Conservation (phyloP, 169 alveolate species). For the Plasmodium yoelii region DNA sequence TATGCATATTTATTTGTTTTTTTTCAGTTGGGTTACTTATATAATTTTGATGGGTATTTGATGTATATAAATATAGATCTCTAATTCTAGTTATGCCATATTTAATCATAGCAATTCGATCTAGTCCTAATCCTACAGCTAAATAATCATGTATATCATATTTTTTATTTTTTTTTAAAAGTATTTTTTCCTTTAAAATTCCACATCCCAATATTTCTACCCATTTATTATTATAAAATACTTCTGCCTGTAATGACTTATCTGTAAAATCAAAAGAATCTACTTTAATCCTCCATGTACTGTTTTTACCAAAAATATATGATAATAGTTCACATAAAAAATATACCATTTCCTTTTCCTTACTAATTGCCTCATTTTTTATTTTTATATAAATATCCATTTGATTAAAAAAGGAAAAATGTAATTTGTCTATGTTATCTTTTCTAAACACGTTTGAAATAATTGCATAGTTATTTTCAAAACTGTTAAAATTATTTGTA, state of each 20-base stretch:
- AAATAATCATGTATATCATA: slow-evolving; percentile 66
- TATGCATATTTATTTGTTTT: slow-evolving; percentile 3
- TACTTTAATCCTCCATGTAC: slow-evolving; percentile 52
- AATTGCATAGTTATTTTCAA: background rate
- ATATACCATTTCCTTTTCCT: slow-evolving; percentile 39
- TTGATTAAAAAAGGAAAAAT: slow-evolving; percentile 72
- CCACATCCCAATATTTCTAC: slow-evolving; percentile 75
- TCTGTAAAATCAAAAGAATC: slow-evolving; percentile 71
- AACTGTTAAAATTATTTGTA: background rate
- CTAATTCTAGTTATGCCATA: slow-evolving; percentile 45
- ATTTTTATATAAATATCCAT: slow-evolving; percentile 71
- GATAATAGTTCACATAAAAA: slow-evolving; percentile 32
- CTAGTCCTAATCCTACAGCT: slow-evolving; percentile 74
- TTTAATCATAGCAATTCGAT: slow-evolving; percentile 66
- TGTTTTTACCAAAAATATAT: slow-evolving; percentile 10
- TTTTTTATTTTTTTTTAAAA: slow-evolving; percentile 39
- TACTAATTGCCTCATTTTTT: slow-evolving; percentile 31
- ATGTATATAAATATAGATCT: slow-evolving; percentile 62
- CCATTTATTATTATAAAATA: slow-evolving; percentile 72
- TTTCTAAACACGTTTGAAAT: slow-evolving; percentile 54
- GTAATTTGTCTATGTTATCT: slow-evolving; percentile 67
- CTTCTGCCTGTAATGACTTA: slow-evolving; percentile 66
- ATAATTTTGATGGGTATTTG: slow-evolving; percentile 29
- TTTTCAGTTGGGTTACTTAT: background rate
- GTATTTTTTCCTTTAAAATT: slow-evolving; percentile 57